Evolutionary conservation across 2,329 filamentous ascomycete species (phyloP), one percentile per base, ranked within the genome.

Genomic region (Pseudogymnoascus pannorum): DNA sequence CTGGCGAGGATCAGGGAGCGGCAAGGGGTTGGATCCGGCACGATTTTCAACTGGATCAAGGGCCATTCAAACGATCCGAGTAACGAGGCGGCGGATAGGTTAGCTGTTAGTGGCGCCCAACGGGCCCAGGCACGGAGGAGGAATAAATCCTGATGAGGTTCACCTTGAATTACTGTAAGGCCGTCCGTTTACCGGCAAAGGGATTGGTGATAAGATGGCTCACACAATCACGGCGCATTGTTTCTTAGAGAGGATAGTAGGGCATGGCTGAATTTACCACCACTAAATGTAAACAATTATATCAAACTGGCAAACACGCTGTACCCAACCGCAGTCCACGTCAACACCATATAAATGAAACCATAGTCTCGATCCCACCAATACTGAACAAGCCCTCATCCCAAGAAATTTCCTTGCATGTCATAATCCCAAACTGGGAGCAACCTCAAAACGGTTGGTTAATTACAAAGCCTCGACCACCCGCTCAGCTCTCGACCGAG

Each of bases 11-110:
- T 97, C 58, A 84, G 88, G 22, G 83, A 90, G 72, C 81, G 91
- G 57, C 81, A 84, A 57, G 77, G 75, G 60, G 76, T 79, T 1
- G 84, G 83, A 14, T 81, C 80, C 2, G 75, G 78, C 66, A 95
- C 90, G 0, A 76, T 82, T 60, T 94, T 96, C 69, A 81, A 86
- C 65, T 97, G 92, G 92, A 86, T 97, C 54, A 96, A 96, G 75
- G 94, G 92, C 0, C 94, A 99, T 72, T 81, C 81, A 24, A 79
- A 79, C 48, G 79, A 91, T 66, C 73, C 77, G 3, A 92, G 93
- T 1, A 97, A 97, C 69, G 79, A 85, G 48, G 88, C 85, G 11
- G 94, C 94, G 1, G 93, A 97, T 77, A 74, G 74, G 63, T 77
- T 97, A 64, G 92, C 92, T 1, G 87, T 91, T 33, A 77, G 78